Base-by-base conservation (phyloP, 768 basidiomycete species). In the Bullera alba region DNA sequence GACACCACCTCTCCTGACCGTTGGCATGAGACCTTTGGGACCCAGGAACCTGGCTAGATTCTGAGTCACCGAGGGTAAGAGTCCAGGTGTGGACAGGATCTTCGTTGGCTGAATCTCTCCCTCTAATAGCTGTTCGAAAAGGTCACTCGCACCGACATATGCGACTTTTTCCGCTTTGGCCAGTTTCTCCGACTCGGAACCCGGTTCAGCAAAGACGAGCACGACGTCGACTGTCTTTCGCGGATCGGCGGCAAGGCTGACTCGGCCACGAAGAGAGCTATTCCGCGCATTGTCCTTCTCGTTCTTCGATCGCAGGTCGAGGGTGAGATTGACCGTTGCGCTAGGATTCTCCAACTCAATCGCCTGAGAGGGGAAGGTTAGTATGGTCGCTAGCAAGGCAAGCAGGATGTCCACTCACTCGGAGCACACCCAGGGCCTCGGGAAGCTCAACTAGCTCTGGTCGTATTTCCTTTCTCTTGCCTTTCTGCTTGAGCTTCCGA, bases 11-110 rank as follows among this genome's bases (percentile, higher is more conserved):
- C 91, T 80, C 70, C 91, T 83, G 55, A 85, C 87, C 5, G 87
- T 86, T 10, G 95, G 95, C 92, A 99, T 95, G 38, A 97, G 75
- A 49, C 93, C 93, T 46, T 87, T 81, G 35, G 90, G 92, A 61
- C 93, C 74, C 74, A 86, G 76, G 72, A 85, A 74, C 75, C 87
- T 75, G 71, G 82, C 91, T 2, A 97, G 78, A 63, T 80, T 83
- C 4, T 85, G 60, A 12, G 85, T 83, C 54, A 97, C 87, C 27
- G 82, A 74, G 38, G 81, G 79, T 47, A 90, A 80, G 63, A 93
- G 81, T 14, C 81, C 78, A 2, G 87, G 82, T 0, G 87, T 87
- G 46, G 85, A 86, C 23, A 97, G 78, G 60, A 91, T 85, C 38
- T 86, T 83, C 14, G 87, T 89, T 4, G 86, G 90, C 54, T 79